phyloP scores from a whole-genome alignment of 75 land plant species.

The Azolla pinnata region DNA sequence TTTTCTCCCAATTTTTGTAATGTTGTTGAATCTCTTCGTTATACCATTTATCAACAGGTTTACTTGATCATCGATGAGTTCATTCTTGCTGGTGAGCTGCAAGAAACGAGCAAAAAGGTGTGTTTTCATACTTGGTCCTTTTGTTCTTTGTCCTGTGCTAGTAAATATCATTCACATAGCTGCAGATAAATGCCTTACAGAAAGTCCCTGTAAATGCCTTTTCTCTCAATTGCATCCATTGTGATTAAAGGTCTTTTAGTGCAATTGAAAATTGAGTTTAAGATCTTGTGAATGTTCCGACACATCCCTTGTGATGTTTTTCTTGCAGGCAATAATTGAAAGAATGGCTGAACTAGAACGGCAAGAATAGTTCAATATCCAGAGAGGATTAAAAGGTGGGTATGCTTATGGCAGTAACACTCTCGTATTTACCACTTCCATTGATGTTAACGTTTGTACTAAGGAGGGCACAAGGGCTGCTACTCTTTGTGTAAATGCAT shows the following conservation, averaged over 20 bases:
- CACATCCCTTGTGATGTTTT: background rate
- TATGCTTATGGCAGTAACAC: too few species aligned
- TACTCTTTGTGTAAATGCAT: too few species aligned
- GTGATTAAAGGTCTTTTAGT: background rate
- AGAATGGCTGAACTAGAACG: constrained; percentile 95
- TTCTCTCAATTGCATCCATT: background rate
- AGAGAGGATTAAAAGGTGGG: too few species aligned
- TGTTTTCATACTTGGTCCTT: background rate
- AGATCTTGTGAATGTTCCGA: background rate
- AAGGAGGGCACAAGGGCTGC: too few species aligned
- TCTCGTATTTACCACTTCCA: too few species aligned
- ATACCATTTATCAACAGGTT: constrained; percentile 37
- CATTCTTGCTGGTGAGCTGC: constrained; percentile 93
- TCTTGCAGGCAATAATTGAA: constrained; percentile 88
- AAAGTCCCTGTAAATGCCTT: background rate
- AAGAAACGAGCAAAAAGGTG: constrained; percentile 95
- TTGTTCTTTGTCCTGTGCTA: background rate
- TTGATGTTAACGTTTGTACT: too few species aligned
- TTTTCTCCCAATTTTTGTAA: background rate
- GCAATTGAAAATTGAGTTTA: background rate
- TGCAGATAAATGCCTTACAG: background rate
- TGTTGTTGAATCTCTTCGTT: background rate
- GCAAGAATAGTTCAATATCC: constrained; percentile 58
- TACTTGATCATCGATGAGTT: constrained; percentile 91
- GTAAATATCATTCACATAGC: background rate